Conservation (phyloP, 106 monocot genomes). For the Dioscorea dumetorum region DNA sequence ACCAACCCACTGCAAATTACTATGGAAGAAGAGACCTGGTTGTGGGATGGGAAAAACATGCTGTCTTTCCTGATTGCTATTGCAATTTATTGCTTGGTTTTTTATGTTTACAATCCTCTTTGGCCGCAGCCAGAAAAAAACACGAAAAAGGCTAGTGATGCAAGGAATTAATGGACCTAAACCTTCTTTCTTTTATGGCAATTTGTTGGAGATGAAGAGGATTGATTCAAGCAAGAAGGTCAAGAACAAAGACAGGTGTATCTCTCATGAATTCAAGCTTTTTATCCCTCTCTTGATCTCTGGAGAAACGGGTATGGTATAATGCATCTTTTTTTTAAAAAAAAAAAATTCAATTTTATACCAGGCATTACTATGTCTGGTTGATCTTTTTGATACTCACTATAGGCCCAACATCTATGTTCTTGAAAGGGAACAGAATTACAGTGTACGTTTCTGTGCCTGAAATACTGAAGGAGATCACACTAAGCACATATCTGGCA, state of each 20-base stretch:
- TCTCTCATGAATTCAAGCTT: neutral
- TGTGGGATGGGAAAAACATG: neutral
- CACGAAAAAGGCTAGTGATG: neutral
- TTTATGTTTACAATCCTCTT: neutral
- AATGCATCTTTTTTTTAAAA: neutral
- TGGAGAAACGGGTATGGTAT: conserved; percentile 2
- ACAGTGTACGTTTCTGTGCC: conserved; percentile 14
- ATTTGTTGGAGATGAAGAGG: conserved; percentile 1
- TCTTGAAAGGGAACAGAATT: conserved; percentile 2
- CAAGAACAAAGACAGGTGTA: neutral
- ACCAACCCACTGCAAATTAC: no score
- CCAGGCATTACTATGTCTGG: neutral
- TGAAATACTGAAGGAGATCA: conserved; percentile 17
- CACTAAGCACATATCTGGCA: conserved; percentile 13
- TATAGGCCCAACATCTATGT: conserved; percentile 4
- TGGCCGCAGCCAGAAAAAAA: neutral
- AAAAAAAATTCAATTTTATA: neutral
- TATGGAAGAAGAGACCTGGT: no score
- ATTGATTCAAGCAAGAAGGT: neutral
- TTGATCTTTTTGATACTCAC: neutral
- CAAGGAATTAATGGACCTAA: conserved; percentile 1
- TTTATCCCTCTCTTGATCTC: neutral
- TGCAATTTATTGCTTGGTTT: neutral
- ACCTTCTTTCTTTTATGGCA: neutral
- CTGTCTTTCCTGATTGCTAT: neutral